Base-by-base conservation (phyloP, 2,329 filamentous ascomycete species). In the Colletotrichum truncatum region DNA sequence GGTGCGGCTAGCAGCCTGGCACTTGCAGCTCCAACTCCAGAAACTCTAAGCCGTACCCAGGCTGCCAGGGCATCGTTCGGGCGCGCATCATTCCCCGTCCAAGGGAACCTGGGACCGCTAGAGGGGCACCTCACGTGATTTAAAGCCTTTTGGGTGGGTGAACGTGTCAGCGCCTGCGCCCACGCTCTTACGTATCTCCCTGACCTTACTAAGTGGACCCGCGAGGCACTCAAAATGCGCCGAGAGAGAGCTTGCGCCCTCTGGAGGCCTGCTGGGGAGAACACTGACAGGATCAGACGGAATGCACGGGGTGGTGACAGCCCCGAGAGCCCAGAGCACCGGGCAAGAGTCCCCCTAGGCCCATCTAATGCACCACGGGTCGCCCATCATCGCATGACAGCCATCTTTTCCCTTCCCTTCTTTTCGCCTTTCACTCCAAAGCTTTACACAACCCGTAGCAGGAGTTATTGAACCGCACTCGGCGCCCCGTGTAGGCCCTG, bases 271-370 rank as follows among this genome's bases (percentile, higher is more conserved):
- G n/a, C n/a, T n/a, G n/a, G n/a, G n/a, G n/a, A n/a, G n/a, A n/a
- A n/a, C 25, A 30, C 32, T 36, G 34, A 34, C 36, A 52, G 56
- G 41, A 36, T 41, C 26, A 46, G 45, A 51, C 59, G 53, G 59
- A 57, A 58, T 34, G 45, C 38, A 63, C 45, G 54, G 60, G 45
- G 21, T 36, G 36, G 30, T 36, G 36, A 34, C 52, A 51, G 30
- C 43, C 49, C 59, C 57, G 46, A 46, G 52, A 49, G 43, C 54
- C 60, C 34, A 16, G n/a, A 28, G n/a, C 25, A 16, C 39, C 16
- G 16, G 10, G 16, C 45, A 18, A 28, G 38, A 26, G 21, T 26
- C 16, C 18, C 34, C 39, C 39, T 43, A 10, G 26, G 23, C 25
- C 16, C 46, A 25, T n/a, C n/a, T n/a, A n/a, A n/a, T n/a, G n/a